Evolutionary conservation across 1,284 basidiomycete species (phyloP), one percentile per base, ranked within the genome.

Genomic region (Amylostereum areolatum): DNA sequence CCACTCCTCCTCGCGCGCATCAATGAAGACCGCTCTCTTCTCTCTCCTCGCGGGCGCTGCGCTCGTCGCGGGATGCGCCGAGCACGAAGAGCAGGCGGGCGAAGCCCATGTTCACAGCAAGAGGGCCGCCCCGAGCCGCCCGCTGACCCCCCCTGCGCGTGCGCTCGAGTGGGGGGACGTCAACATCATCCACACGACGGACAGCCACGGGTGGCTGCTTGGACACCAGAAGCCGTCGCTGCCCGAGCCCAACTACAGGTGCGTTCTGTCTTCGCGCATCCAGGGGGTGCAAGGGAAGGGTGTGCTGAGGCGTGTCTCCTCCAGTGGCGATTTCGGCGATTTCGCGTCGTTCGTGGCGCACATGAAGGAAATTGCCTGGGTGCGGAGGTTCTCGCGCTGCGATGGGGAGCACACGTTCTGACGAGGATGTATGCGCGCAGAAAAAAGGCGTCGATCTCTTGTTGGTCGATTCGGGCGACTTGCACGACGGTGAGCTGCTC

Each of bases 131-230:
- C 71, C 78, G 1, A 63, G 68, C 46, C 55, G 66, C n/a, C 65
- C 65, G 28, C 67, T 85, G 41, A 69, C 78, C 0, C 72, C 73
- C 10, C 85, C 85, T 3, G 71, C 74, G 50, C 71, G 78, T 29
- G 76, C 80, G 33, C 74, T 92, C 33, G 75, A 77, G 45, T 91
- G 87, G 86, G 80, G 84, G 32, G 84, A 91, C 58, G 69, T 92
- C 60, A 90, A 91, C 58, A 71, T 88, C 58, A 72, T 92, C 45
- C 86, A 89, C 61, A 90, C 89, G 25, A 92, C 89, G 0, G 89
- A 92, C 62, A 83, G 78, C 40, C 89, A 92, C 65, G 89, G 87
- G 27, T 89, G 86, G 86, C 68, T 89, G 4, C 73, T 87, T 27
- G 86, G 87, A 3, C 86, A 90, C 66, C 81, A 85, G 56, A 83